Percentiles rank a stretch among this genome's conserved stretches.
phyloP scores from a whole-genome alignment of 768 basidiomycete genomes.

The Suillus paluster region DNA sequence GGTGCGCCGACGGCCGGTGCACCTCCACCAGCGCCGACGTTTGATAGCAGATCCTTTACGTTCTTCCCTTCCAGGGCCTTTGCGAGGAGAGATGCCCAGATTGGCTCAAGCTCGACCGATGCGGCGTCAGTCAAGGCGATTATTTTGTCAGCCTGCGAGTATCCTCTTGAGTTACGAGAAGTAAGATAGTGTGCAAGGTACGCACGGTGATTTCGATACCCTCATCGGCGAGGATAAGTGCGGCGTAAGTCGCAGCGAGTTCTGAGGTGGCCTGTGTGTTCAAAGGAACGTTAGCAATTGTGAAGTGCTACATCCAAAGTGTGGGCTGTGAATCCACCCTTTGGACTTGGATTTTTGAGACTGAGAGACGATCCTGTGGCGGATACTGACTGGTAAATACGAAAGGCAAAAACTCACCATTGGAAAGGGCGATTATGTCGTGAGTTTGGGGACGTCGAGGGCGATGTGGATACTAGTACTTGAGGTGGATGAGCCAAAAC shows the following conservation, averaged over 20 bases:
- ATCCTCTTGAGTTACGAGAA: slow-evolving; percentile 5
- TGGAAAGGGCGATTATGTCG: slow-evolving; percentile 15
- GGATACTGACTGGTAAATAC: not conserved
- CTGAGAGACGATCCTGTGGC: not conserved
- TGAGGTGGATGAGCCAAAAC: not conserved
- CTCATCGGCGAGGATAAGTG: slow-evolving; percentile 98
- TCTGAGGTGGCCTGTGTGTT: slow-evolving; percentile 58
- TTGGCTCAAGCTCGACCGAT: slow-evolving; percentile 86
- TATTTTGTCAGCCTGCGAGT: slow-evolving; percentile 86
- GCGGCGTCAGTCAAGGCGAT: slow-evolving; percentile 83
- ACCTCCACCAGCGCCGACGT: slow-evolving; percentile 92
- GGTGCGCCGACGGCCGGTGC: slow-evolving; percentile 71
- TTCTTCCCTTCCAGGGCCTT: slow-evolving; percentile 99
- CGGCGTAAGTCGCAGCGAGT: slow-evolving; percentile 94
- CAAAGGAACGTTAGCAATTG: slow-evolving; percentile 18
- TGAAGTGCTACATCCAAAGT: slow-evolving; percentile 16
- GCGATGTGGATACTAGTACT: slow-evolving; percentile 15
- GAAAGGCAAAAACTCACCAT: slow-evolving; percentile 28
- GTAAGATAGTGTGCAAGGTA: slow-evolving; percentile 22
- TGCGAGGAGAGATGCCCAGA: slow-evolving; percentile 97
- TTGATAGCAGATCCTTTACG: slow-evolving; percentile 93
- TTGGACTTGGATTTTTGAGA: not conserved
- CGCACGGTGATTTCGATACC: slow-evolving; percentile 95
- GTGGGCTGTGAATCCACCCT: slow-evolving; percentile 24
- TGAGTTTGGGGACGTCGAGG: slow-evolving; percentile 17